phyloP scores from a whole-genome alignment of 2,329 filamentous ascomycete genomes.

The Thelonectria olida region DNA sequence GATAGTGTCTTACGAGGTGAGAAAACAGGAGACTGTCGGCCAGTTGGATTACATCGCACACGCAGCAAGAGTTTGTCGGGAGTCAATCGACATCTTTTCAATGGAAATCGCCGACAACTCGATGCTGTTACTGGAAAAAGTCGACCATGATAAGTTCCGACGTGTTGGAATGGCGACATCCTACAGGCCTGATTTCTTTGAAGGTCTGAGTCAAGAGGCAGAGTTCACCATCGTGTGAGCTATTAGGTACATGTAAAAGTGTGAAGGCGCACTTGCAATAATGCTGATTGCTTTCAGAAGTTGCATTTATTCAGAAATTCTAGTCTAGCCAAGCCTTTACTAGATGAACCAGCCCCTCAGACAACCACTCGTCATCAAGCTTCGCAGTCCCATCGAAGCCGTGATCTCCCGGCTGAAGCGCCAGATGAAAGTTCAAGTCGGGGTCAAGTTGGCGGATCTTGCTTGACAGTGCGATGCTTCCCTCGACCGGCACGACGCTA shows the following conservation, averaged over 20 bases:
- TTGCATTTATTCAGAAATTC: no score
- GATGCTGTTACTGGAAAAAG: neutral
- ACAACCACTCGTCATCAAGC: constrained; percentile 6
- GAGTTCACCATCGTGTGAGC: neutral
- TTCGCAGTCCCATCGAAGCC: constrained; percentile 2
- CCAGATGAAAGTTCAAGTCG: neutral
- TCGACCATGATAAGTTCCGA: neutral
- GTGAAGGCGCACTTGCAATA: no score
- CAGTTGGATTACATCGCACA: constrained; percentile 3
- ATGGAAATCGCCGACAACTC: neutral
- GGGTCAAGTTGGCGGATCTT: neutral
- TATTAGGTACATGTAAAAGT: neutral
- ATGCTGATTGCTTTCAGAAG: no score
- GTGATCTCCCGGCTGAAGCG: neutral
- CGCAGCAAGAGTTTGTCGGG: neutral
- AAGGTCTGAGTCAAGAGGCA: neutral
- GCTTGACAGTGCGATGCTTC: neutral
- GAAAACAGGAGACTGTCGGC: constrained; percentile 8
- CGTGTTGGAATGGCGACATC: neutral
- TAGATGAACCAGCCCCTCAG: neutral
- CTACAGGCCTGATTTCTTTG: constrained; percentile 14
- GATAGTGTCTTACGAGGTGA: constrained; percentile 3
- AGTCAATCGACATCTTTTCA: neutral
- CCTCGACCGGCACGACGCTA: neutral
- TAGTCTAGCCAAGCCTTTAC: neutral